These are phyloP conservation scores for Fraxinus sp. DNA, from an alignment of 305 asterid species.

Conservation along the genomic window DNA sequence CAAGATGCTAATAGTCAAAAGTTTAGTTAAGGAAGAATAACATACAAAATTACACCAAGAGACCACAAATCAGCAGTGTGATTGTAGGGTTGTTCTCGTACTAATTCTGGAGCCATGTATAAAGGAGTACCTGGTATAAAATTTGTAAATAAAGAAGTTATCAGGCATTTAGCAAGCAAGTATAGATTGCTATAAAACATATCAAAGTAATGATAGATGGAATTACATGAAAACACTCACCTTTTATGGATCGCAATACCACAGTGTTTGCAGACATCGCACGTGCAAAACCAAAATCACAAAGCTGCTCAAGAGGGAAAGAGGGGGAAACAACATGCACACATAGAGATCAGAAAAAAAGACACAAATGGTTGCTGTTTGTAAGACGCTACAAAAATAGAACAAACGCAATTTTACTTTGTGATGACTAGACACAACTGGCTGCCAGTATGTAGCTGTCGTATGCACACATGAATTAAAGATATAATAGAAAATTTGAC, in stretches of 20 bases:
- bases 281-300: slow-evolving; percentile 99
- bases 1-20: slow-evolving; percentile 14
- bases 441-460: slow-evolving; percentile 1
- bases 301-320: slow-evolving; percentile 57
- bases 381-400: background rate
- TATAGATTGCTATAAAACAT: slow-evolving; percentile 11
- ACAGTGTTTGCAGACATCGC: slow-evolving; percentile 99
- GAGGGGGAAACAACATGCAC: slow-evolving; percentile 18
- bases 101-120: slow-evolving; percentile 99
- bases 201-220: slow-evolving; percentile 7
- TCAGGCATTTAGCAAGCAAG: slow-evolving; percentile 28
- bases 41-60: slow-evolving; percentile 97
- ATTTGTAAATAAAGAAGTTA: slow-evolving; percentile 26
- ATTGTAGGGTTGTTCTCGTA: slow-evolving; percentile 99
- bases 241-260: slow-evolving; percentile 96
- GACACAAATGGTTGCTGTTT: slow-evolving; percentile 18
- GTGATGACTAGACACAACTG: slow-evolving; percentile 1
- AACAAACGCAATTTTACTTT: background rate
- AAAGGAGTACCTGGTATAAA: slow-evolving; percentile 81
- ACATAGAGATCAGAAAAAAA: background rate
- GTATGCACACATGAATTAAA: background rate
- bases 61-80: slow-evolving; percentile 99
- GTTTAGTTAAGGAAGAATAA: slow-evolving; percentile 18
- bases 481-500: slow-evolving; percentile 1
- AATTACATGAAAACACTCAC: slow-evolving; percentile 37